phyloP scores from a whole-genome alignment of 257 asterid genomes.

The Solanum dulcamara region DNA sequence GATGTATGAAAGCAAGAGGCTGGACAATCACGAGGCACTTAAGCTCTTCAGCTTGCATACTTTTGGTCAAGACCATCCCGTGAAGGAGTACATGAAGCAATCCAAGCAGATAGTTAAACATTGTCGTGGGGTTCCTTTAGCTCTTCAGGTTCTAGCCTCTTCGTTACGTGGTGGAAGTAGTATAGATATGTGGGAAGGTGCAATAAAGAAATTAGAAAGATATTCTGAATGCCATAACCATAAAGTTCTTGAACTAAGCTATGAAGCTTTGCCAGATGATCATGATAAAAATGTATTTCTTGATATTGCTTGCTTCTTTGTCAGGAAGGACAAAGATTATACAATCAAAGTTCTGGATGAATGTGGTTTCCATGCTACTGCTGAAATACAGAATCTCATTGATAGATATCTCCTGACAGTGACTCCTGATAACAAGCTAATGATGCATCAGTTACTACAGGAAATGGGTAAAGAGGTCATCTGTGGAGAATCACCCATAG shows the following conservation, averaged over 20 bases:
- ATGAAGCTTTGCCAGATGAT: conserved; percentile 5
- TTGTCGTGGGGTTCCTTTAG: conserved; percentile 7
- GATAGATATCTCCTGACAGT: conserved; percentile 1
- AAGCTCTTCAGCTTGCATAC: conserved; percentile 8
- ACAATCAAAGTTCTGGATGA: neutral
- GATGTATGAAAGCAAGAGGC: neutral
- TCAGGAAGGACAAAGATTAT: conserved; percentile 3
- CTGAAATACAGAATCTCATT: conserved; percentile 1
- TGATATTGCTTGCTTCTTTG: conserved; percentile 4
- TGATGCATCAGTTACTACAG: conserved; percentile 4
- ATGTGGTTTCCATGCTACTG: conserved; percentile 1
- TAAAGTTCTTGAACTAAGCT: neutral
- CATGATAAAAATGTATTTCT: conserved; percentile 2
- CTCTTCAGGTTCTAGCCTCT: conserved; percentile 10
- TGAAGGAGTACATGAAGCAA: neutral
- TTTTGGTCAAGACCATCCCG: conserved; percentile 5
- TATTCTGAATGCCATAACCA: neutral
- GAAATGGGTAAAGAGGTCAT: conserved; percentile 2
- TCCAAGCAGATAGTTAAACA: neutral
- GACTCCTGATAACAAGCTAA: conserved; percentile 4
- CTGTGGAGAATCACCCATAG: neutral
- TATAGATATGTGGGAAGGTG: neutral
- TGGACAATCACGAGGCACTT: neutral
- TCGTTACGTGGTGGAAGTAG: neutral
- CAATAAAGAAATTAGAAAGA: neutral